These are phyloP conservation scores for Zygosaccharomyces bisporus DNA, from an alignment of 805 yeast species.

Conservation along the genomic window DNA sequence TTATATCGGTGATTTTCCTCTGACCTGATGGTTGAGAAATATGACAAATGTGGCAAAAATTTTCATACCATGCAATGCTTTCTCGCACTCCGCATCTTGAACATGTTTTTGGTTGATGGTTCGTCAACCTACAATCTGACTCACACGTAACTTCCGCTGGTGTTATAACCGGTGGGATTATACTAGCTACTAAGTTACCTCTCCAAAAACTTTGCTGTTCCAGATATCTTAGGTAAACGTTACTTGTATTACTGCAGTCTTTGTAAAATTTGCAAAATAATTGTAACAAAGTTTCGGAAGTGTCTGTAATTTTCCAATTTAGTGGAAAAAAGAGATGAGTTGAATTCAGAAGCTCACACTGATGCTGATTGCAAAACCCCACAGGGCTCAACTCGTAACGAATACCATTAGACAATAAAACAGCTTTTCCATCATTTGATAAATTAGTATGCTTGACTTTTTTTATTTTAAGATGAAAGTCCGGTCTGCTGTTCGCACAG, in stretches of 20 bases:
- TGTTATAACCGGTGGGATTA: background rate
- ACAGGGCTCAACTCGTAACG: slow-evolving; percentile 2
- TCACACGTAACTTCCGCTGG: background rate
- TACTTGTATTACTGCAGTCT: slow-evolving; percentile 4
- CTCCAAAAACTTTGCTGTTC: slow-evolving; percentile 9
- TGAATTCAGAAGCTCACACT: background rate
- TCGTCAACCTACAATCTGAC: no score
- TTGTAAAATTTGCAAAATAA: slow-evolving; percentile 15
- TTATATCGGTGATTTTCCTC: background rate
- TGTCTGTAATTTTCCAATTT: background rate
- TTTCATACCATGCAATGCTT: slow-evolving; percentile 24
- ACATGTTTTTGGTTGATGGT: slow-evolving; percentile 13
- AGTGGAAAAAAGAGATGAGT: slow-evolving; percentile 5
- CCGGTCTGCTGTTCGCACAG: slow-evolving; percentile 25
- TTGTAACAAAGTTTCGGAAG: slow-evolving; percentile 4
- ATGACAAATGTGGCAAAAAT: slow-evolving; percentile 18
- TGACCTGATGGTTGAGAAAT: slow-evolving; percentile 16
- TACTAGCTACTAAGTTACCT: background rate
- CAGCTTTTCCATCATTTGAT: background rate
- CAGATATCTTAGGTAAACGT: slow-evolving; percentile 11
- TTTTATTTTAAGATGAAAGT: slow-evolving; percentile 3
- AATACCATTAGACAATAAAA: background rate
- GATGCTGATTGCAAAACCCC: slow-evolving; percentile 10
- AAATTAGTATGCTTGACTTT: background rate
- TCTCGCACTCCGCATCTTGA: slow-evolving; percentile 13